Percentiles rank a stretch among this genome's conserved stretches.
Conservation (phyloP, 164 flowering plant genomes). For the Echeveria elegans region DNA sequence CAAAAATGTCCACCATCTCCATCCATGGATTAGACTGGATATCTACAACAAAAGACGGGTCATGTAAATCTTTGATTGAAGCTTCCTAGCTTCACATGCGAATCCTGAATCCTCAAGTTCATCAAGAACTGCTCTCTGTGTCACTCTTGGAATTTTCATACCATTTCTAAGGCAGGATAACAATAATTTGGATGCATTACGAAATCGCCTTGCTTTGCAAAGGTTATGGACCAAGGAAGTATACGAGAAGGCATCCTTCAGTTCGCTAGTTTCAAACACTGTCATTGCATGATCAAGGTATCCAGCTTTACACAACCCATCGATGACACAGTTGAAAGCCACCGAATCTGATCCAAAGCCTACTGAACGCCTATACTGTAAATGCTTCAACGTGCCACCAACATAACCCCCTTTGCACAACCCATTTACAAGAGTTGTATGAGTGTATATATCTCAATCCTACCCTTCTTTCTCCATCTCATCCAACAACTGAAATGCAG, state of each 20-base stretch:
- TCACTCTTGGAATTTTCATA: slow-evolving; percentile 35
- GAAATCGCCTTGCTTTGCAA: slow-evolving; percentile 46
- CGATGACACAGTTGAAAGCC: slow-evolving; percentile 57
- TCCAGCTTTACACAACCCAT: slow-evolving; percentile 56
- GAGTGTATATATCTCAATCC: slow-evolving; percentile 55
- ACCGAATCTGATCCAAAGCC: slow-evolving; percentile 47
- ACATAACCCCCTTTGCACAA: slow-evolving; percentile 58
- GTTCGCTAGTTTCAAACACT: slow-evolving; percentile 47
- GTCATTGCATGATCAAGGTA: slow-evolving; percentile 46
- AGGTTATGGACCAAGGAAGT: slow-evolving; percentile 69
- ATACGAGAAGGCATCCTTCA: slow-evolving; percentile 71
- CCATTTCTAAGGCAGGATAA: slow-evolving; percentile 43
- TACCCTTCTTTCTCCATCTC: slow-evolving; percentile 53
- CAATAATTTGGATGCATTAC: slow-evolving; percentile 50
- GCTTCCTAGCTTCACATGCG: slow-evolving; percentile 32
- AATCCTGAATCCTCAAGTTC: slow-evolving; percentile 51
- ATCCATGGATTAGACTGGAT: too few species aligned
- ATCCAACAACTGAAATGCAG: slow-evolving; percentile 39
- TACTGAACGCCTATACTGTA: slow-evolving; percentile 30
- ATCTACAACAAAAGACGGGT: too few species aligned
- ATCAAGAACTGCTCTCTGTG: slow-evolving; percentile 46
- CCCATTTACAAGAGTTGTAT: slow-evolving; percentile 60
- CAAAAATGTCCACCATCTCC: neutral
- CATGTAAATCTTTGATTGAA: slow-evolving; percentile 26
- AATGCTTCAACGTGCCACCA: slow-evolving; percentile 33